Percentiles rank a stretch among this genome's conserved stretches.
These are phyloP conservation scores for Chlamydomonas reinhardtii DNA, from an alignment of 163 green algal species.

Conservation along the genomic window DNA sequence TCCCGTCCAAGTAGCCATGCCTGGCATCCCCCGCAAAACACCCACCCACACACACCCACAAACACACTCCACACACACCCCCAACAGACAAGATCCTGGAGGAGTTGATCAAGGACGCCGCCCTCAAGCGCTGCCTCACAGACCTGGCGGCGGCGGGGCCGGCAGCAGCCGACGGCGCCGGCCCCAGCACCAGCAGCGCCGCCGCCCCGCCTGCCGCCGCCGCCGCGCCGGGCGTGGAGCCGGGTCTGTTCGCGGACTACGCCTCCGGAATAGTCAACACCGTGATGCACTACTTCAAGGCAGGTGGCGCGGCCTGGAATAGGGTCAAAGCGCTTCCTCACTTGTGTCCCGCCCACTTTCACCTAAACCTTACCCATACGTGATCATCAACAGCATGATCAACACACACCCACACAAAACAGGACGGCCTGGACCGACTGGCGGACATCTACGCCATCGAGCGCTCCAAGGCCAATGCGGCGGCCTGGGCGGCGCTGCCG, in stretches of 20 bases:
- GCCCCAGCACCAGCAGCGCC: conserved; percentile 1
- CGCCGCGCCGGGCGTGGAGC: not conserved
- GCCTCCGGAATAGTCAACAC: conserved; percentile 79
- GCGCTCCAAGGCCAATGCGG: conserved; percentile 59
- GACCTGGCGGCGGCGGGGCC: conserved; percentile 21
- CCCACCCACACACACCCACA: not conserved
- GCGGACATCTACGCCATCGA: conserved; percentile 78
- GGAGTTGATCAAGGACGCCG: conserved; percentile 82
- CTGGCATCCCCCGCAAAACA: no score
- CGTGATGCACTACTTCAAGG: conserved; percentile 87
- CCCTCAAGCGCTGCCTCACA: conserved; percentile 54
- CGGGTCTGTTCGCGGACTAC: conserved; percentile 71
- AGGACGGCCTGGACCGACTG: conserved; percentile 81
- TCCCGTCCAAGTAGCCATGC: no score
- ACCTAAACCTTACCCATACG: no score
- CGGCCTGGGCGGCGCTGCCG: conserved; percentile 65
- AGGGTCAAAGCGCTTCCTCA: not conserved
- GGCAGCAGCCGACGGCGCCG: not conserved
- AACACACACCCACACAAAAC: not conserved
- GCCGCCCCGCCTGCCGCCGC: not conserved
- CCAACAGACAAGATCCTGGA: conserved; percentile 76
- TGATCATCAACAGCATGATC: no score
- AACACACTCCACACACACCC: not conserved
- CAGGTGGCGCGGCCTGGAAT: conserved; percentile 2
- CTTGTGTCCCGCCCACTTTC: not conserved